Evolutionary conservation across 164 flowering plant species (phyloP).

Genomic region (Kalanchoe fedtschenkoi): DNA sequence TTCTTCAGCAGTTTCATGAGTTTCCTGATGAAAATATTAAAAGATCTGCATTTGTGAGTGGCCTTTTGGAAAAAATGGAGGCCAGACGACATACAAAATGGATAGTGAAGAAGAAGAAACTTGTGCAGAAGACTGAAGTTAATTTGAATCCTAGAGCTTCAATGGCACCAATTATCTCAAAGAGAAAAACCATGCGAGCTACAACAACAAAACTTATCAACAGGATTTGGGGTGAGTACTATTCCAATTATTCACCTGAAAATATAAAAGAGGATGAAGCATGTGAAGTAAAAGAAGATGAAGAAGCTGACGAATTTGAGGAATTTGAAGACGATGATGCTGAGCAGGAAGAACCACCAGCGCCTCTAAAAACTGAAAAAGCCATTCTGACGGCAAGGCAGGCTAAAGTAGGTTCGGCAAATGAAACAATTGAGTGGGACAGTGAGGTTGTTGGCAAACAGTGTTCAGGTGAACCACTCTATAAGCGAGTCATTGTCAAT

Average conservation of each 20-base stretch:
- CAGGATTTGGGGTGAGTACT: conserved; percentile 84
- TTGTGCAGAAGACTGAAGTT: conserved; percentile 20
- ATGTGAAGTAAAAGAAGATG: conserved; percentile 28
- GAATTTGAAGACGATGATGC: conserved; percentile 41
- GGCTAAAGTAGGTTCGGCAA: conserved; percentile 13
- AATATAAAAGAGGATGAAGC: conserved; percentile 23
- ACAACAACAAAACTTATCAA: conserved; percentile 73
- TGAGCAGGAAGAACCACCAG: conserved; percentile 20
- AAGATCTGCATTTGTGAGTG: conserved; percentile 53
- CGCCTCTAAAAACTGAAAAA: conserved; percentile 15
- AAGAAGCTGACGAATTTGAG: conserved; percentile 37
- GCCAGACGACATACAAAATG: conserved; percentile 71
- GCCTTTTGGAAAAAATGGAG: conserved; percentile 61
- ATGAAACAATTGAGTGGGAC: conserved; percentile 44
- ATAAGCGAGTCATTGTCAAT: conserved; percentile 38
- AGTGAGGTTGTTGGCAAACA: conserved; percentile 49
- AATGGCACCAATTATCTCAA: conserved; percentile 41
- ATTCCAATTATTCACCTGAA: conserved; percentile 65
- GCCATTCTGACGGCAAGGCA: conserved; percentile 17
- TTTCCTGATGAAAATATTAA: conserved; percentile 58
- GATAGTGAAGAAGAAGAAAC: conserved; percentile 52
- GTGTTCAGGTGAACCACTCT: conserved; percentile 39
- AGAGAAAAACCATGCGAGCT: conserved; percentile 68
- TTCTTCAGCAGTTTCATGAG: conserved; percentile 64
- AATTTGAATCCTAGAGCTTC: conserved; percentile 72